Percentiles rank a stretch among this genome's conserved stretches.
Evolutionary conservation across 2,329 filamentous ascomycete species (phyloP).

Genomic region (Trichoderma arundinaceum): DNA sequence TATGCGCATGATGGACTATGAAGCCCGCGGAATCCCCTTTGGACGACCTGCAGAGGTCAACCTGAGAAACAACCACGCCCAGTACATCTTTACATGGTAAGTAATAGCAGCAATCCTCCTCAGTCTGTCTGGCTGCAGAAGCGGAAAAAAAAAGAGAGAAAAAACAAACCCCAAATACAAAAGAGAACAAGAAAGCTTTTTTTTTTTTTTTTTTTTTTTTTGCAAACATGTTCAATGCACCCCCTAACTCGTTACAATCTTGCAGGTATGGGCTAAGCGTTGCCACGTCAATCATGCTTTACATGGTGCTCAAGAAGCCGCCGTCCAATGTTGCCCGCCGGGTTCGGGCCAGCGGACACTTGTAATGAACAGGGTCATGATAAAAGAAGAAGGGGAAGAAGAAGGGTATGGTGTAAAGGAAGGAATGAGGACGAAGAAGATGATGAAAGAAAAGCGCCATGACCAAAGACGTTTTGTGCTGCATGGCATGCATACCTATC

Average conservation of each 20-base stretch:
- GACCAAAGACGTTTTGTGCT: slow-evolving; percentile 33
- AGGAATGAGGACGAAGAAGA: no score
- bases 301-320: slow-evolving; percentile 91
- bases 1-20: slow-evolving; percentile 74
- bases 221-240: neutral
- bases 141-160: neutral
- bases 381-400: neutral
- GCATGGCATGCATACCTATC: no score
- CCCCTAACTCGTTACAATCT: slow-evolving; percentile 12
- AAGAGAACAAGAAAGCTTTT: neutral
- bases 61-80: slow-evolving; percentile 92
- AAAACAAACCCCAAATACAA: neutral
- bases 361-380: slow-evolving; percentile 54
- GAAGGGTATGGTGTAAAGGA: neutral
- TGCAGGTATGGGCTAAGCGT: slow-evolving; percentile 81
- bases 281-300: slow-evolving; percentile 93
- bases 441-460: neutral
- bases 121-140: neutral
- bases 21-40: slow-evolving; percentile 84
- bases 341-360: slow-evolving; percentile 76
- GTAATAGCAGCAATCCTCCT: slow-evolving; percentile 40
- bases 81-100: slow-evolving; percentile 99
- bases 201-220: neutral
- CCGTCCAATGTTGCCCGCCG: slow-evolving; percentile 73
- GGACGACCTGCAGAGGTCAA: slow-evolving; percentile 89